A percentile compares a stretch with the other conserved stretches of the same genome.
Conservation (phyloP, 208 protist species). For the Trypanosoma rangeli region DNA sequence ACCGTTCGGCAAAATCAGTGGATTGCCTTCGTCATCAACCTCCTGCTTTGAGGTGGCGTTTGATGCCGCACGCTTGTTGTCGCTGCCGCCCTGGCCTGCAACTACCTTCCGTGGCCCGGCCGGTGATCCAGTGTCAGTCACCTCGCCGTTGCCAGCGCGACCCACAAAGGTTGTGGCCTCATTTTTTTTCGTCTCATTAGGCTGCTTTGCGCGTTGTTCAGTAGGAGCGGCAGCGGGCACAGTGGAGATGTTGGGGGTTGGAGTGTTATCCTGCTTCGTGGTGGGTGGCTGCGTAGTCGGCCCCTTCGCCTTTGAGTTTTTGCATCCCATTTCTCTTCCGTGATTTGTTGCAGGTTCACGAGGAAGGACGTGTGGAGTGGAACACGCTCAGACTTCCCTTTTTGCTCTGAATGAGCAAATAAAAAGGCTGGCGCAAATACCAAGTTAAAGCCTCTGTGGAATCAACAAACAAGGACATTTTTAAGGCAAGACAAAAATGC, state of each 20-base stretch:
- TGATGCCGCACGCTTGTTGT: not conserved
- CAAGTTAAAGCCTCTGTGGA: not conserved
- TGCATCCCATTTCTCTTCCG: constrained; percentile 23
- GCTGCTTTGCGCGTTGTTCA: constrained; percentile 20
- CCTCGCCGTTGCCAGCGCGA: constrained; percentile 25
- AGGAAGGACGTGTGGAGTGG: not conserved
- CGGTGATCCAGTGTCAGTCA: constrained; percentile 11
- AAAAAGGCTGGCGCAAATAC: not conserved
- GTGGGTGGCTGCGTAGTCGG: constrained; percentile 26
- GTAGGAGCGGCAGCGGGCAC: constrained; percentile 6
- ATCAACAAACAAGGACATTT: not conserved
- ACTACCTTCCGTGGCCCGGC: not conserved
- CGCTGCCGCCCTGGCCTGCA: not conserved
- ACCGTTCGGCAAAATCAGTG: constrained; percentile 71
- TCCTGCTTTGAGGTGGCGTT: constrained; percentile 13
- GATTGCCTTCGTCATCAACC: constrained; percentile 56
- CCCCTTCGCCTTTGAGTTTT: constrained; percentile 17
- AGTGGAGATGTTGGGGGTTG: constrained; percentile 13
- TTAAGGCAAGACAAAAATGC: too few species aligned
- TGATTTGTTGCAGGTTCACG: constrained; percentile 16
- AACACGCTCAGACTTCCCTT: constrained; percentile 1
- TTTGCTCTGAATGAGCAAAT: not conserved
- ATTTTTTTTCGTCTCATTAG: constrained; percentile 12
- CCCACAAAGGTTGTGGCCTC: constrained; percentile 16
- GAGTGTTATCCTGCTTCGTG: constrained; percentile 22